Evolutionary conservation across 805 yeast species (phyloP), one percentile per base, ranked within the genome.

Genomic region (Candida chauliodis): DNA sequence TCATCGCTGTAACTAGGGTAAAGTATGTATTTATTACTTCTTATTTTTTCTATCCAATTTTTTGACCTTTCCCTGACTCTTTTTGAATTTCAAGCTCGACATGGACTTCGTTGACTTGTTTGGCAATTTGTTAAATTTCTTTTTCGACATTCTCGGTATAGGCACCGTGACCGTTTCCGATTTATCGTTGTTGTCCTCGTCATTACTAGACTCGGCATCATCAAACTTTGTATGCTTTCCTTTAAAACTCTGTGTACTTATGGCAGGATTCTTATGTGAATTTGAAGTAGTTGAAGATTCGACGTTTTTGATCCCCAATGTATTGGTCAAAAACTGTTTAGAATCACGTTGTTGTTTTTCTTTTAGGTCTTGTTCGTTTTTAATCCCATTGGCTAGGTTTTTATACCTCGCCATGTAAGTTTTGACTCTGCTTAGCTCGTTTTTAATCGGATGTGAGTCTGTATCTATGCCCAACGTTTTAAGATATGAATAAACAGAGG

Each of bases 371-470:
- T 57, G 39, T 40, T 52, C 45, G 23, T 49, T 37, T 41, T 59
- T 33, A 38, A 33, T 23, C 47, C 47, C 43, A 5, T 43, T 44
- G 15, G 63, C 65, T 4, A 69, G 55, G 3, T 53, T 63, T 47
- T 76, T 76, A 25, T 76, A 69, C 50, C 79, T 70, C 26, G 71
- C 71, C 79, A 84, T 81, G 47, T 81, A 83, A n/a, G 68, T 52
- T 54, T 82, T 84, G 28, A 85, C 81, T 44, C 89, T 66, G 6
- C 65, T 69, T 37, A 86, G 62, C 51, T 84, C 95, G 21, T 62
- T 62, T 79, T 81, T 78, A 15, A 88, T 74, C 2, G 82, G 79
- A 47, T 83, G 87, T 5, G 59, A 55, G 8, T 68, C 69, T 1
- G 81, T 73, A 41, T 79, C 76, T 11, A 69, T 56, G 1, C 91